Evolutionary conservation across 805 yeast species (phyloP), one percentile per base, ranked within the genome.

Genomic region (Yarrowia deformans): DNA sequence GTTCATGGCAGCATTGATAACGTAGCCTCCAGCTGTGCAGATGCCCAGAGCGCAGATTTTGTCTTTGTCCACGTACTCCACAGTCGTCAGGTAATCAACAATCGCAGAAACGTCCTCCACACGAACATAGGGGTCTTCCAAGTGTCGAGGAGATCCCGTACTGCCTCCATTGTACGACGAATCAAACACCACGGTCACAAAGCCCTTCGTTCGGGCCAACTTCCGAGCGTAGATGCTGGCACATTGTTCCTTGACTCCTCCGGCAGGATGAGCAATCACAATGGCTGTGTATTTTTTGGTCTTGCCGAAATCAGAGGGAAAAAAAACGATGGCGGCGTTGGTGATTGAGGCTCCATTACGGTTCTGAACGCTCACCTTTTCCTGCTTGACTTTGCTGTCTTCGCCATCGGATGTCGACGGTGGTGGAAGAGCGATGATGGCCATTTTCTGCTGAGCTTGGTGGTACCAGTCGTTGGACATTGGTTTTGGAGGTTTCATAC

Each of bases 21-120:
- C 29, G 58, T 72, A 72, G 32, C 72, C 72, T 7, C 73, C 73
- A 13, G 67, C 58, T 0, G 67, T 70, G 34, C 73, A 72, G 35
- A 72, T 61, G 0, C 73, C 73, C 8, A 72, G 64, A 0, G 50
- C 67, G n/a, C 70, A 69, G 18, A 70, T 61, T 3, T 70, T 40
- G 16, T 67, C 69, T 3, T 70, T 40, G 16, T 67, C 69, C 3
- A 70, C 67, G 50, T 48, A 69, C 0, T 40, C 35, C 8, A 55
- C 69, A 0, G 69, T 69, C 18, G 32, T 19, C 29, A 69, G 49
- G 14, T 63, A 70, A 43, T 68, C 71, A 5, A 71, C 58, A 8
- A 50, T 70, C 12, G 56, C 67, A 13, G 56, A 34, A 34, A 69
- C n/a, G 45, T 72, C 73, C 55, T 68, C 70, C 3, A 68, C 70